Base-by-base conservation (phyloP, 345 rosid genomes). In the Gossypium longicalyx region DNA sequence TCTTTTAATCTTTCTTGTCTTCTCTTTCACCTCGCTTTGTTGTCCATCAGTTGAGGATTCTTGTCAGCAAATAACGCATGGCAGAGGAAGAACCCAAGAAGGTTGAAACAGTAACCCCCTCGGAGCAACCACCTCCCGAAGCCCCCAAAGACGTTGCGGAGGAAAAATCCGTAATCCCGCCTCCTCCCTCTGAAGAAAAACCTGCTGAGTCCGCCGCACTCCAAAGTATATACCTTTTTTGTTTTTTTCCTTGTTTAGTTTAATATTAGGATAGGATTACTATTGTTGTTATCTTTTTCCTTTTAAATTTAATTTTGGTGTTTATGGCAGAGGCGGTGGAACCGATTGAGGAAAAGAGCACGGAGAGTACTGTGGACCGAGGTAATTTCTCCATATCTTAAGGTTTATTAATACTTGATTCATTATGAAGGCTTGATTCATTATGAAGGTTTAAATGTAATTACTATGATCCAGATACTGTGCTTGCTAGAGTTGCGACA, bases 401-500 rank as follows among this genome's bases (percentile, higher is more conserved):
- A 23, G 13, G 10, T 41, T 20, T 6, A 56, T 44, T 12, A 12
- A 1, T 34, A 34, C 7, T 34, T 5, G 16, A 59, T 59, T 23
- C 12, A 59, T 19, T 23, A 59, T 20, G 29, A 20, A 20, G 27
- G 27, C 7, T 34, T 5, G 16, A 59, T 59, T 23, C 12, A 59
- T 19, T 23, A 59, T 20, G 29, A 20, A 20, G 27, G 27, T 20
- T 12, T 61, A 13, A 61, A 8, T 62, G 8, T 64, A 41, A 64
- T 41, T 64, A 2, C 19, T 3, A 13, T 29, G 66, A 27, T 29
- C 51, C 70, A 95, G 99, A 95, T 86, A 83, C 85, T 73, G 86
- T 80, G 70, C 92, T 95, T 62, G 97, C 82, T 43, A 93, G 84
- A 83, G 94, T 95, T 70, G 94, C 82, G 77, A 83, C 89, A 52